Percentiles rank a stretch among this genome's conserved stretches.
Conservation (phyloP, 768 basidiomycete genomes). For the Kwoniella shandongensis region DNA sequence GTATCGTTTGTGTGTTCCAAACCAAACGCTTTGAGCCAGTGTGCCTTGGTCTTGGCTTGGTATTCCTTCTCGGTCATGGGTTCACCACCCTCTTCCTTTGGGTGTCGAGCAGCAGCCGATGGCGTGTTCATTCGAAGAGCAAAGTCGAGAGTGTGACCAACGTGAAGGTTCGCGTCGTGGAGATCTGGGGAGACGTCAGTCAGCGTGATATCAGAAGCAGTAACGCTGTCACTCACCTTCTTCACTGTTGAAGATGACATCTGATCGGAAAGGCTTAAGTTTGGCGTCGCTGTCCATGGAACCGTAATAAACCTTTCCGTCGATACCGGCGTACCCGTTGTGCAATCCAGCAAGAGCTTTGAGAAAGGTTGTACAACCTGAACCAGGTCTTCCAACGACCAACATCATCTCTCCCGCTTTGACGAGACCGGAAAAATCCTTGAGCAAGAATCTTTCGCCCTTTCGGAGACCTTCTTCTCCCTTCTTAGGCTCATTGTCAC, state of each 20-base stretch:
- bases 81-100: conserved; percentile 24
- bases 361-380: conserved; percentile 79
- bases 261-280: conserved; percentile 27
- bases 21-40: conserved; percentile 46
- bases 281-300: conserved; percentile 35
- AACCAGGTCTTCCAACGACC: conserved; percentile 71
- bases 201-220: neutral
- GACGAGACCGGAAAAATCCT: conserved; percentile 61
- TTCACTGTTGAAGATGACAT: conserved; percentile 43
- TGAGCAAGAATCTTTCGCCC: conserved; percentile 54
- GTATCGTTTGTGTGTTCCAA: conserved; percentile 46
- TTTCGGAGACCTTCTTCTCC: conserved; percentile 30
- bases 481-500: conserved; percentile 24
- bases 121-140: conserved; percentile 45
- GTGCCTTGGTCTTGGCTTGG: conserved; percentile 54
- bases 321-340: conserved; percentile 65
- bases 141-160: conserved; percentile 47
- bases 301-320: conserved; percentile 72
- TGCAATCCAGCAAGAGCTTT: conserved; percentile 74
- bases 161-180: conserved; percentile 44
- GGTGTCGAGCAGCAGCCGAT: conserved; percentile 21
- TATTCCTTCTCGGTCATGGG: conserved; percentile 37
- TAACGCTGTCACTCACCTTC: conserved; percentile 22
- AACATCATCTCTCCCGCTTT: conserved; percentile 65
- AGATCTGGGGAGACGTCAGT: conserved; percentile 26